Conservation (phyloP, 2,329 filamentous ascomycete species). For the Sporothrix globosa region DNA sequence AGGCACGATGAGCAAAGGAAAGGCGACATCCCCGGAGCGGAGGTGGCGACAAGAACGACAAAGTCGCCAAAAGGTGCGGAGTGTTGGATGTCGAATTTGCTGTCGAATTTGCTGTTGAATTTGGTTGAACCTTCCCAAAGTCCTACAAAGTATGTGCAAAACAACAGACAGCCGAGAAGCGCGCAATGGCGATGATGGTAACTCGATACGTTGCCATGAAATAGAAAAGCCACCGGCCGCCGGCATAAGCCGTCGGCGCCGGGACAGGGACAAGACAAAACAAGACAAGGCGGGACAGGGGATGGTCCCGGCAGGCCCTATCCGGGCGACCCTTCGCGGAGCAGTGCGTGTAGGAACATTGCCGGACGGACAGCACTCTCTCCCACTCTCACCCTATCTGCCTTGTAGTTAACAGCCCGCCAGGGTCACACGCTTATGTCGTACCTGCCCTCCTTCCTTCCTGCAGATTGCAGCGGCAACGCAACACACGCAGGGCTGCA, state of each 20-base stretch:
- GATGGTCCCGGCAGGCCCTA: not conserved
- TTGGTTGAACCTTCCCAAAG: no score
- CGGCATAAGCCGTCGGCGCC: not conserved
- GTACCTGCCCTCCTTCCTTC: no score
- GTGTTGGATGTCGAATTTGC: no score
- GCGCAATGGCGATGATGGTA: not conserved
- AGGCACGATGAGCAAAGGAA: no score
- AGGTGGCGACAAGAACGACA: no score
- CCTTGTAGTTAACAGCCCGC: not conserved
- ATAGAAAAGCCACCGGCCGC: not conserved
- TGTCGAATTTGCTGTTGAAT: no score
- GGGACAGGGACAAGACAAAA: not conserved
- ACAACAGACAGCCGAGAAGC: not conserved
- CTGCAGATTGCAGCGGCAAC: not conserved
- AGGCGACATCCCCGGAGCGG: no score
- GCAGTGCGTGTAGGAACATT: no score
- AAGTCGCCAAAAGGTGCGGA: no score
- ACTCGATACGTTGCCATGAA: no score
- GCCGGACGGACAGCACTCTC: no score
- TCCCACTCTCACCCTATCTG: no score
- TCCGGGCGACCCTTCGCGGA: not conserved
- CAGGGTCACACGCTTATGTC: not conserved
- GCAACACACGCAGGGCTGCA: constrained; percentile 4
- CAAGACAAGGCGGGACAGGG: not conserved
- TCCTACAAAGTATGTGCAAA: not conserved